These are phyloP conservation scores for Metarhizium anisopliae DNA, from an alignment of 2,329 filamentous ascomycete genomes.

Conservation along the genomic window DNA sequence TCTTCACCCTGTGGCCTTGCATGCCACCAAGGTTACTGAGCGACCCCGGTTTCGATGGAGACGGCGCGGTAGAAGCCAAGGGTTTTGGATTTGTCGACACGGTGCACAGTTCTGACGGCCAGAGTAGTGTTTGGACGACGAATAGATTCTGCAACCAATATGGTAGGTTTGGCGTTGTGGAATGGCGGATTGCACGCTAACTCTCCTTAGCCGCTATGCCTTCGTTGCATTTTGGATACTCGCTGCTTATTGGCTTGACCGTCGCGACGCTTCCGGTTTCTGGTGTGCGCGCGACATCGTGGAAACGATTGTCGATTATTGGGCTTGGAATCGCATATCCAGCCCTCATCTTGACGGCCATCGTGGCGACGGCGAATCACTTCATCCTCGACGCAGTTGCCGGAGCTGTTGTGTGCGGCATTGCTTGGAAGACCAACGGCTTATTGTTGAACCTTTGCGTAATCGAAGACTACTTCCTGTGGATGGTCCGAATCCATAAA, in stretches of 20 bases:
- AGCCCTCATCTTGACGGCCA: constrained; percentile 54
- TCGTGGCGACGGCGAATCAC: constrained; percentile 65
- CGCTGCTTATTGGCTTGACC: constrained; percentile 62
- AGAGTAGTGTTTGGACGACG: constrained; percentile 59
- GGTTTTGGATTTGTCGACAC: constrained; percentile 39
- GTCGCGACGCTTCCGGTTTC: constrained; percentile 56
- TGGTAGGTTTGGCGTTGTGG: constrained; percentile 31
- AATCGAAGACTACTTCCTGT: constrained; percentile 61
- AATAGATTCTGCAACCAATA: constrained; percentile 67
- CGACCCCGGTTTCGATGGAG: too few relatives aligned
- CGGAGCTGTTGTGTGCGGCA: constrained; percentile 52
- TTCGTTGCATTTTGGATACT: constrained; percentile 67
- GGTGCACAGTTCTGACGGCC: constrained; percentile 38
- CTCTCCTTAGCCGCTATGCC: constrained; percentile 36
- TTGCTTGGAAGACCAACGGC: constrained; percentile 51
- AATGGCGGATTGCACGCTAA: too few relatives aligned
- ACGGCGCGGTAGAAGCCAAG: too few relatives aligned
- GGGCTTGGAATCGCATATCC: constrained; percentile 54
- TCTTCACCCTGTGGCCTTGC: constrained; percentile 55
- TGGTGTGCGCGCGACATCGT: constrained; percentile 40
- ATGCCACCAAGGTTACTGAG: constrained; percentile 34
- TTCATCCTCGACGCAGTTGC: constrained; percentile 65
- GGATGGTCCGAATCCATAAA: constrained; percentile 49
- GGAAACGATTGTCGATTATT: constrained; percentile 37
- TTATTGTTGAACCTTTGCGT: constrained; percentile 54